Conservation (phyloP, 148 eudicot genomes). For the Pouteria glomerata region DNA sequence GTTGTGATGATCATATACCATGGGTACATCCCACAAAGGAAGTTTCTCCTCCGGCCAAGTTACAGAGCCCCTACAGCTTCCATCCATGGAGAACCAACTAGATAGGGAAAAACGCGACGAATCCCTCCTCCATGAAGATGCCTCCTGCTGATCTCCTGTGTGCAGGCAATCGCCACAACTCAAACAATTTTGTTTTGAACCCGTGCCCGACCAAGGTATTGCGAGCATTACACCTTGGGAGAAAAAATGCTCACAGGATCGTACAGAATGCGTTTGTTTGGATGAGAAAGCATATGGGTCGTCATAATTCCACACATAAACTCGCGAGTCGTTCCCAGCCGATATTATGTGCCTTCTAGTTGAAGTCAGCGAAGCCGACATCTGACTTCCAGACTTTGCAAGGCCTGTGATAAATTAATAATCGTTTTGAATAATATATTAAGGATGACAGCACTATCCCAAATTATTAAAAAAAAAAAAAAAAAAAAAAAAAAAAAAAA, state of each 20-base stretch:
- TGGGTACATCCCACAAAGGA: slow-evolving; percentile 25
- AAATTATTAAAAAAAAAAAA: background rate
- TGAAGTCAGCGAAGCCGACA: slow-evolving; percentile 62
- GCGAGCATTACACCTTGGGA: slow-evolving; percentile 53
- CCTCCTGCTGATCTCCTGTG: slow-evolving; percentile 7
- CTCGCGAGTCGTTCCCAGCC: slow-evolving; percentile 58
- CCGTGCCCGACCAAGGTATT: slow-evolving; percentile 45
- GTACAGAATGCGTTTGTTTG: slow-evolving; percentile 33
- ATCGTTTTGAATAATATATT: background rate
- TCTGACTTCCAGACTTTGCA: slow-evolving; percentile 60
- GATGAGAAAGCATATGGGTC: slow-evolving; percentile 18
- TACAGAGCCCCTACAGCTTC: slow-evolving; percentile 29
- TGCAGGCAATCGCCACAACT: background rate
- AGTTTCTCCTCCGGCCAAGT: slow-evolving; percentile 83
- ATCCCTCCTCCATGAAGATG: slow-evolving; percentile 21
- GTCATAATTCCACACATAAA: slow-evolving; percentile 67
- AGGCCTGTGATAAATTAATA: slow-evolving; percentile 31
- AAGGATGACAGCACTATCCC: background rate
- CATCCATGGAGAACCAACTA: slow-evolving; percentile 41
- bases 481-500: too few relatives aligned
- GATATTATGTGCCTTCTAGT: slow-evolving; percentile 55
- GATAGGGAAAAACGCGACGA: slow-evolving; percentile 34
- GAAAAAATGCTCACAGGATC: slow-evolving; percentile 58
- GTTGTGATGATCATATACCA: background rate
- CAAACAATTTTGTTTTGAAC: background rate